Base-by-base conservation (phyloP, 208 protist species). In the Leishmania amazonensis region DNA sequence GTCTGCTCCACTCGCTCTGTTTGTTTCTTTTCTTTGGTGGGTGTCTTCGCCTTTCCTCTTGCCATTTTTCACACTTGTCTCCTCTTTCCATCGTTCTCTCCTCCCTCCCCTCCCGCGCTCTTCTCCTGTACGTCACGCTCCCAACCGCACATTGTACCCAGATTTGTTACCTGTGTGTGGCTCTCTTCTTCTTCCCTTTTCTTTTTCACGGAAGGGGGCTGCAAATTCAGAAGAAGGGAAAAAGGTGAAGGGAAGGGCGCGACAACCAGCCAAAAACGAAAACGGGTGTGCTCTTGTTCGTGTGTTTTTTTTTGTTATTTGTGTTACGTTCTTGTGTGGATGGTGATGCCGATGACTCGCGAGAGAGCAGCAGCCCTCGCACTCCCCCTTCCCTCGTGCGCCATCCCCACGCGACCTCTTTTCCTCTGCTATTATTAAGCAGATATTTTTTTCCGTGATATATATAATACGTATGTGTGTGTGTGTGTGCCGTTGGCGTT, bases 391-490 rank as follows among this genome's bases (percentile, higher is more conserved):
- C 24, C 28, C 57, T 62, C 57, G 7, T 15, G 15, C 40, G 11
- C 67, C 38, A 49, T 28, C 67, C 40, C 11, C 38, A n/a, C 38
- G 17, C 40, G 21, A 72, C 28, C 42, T 68, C n/a, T 40, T 31
- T 68, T 24, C 31, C 31, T 72, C 67, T 47, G 15, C 67, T 72
- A 72, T n/a, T 24, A 72, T 2, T 21, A 17, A 49, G 17, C 67
- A 72, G 24, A 38, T 65, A 60, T 38, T 87, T 80, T 78, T 65
- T 64, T 82, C 5, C 49, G 4, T 47, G 35, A 24, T 24, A 40
- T 24, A 40, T 21, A 21, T 15, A 68, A 40, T 68, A 5, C 31
- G n/a, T 21, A 21, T 67, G 31, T 19, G 31, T 8, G 28, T 40
- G 8, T 17, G 13, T 68, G 21, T 72, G 40, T 78, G 42, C n/a